Evolutionary conservation across 257 asterid genomes (phyloP).

Genomic region (Striga asiatica): DNA sequence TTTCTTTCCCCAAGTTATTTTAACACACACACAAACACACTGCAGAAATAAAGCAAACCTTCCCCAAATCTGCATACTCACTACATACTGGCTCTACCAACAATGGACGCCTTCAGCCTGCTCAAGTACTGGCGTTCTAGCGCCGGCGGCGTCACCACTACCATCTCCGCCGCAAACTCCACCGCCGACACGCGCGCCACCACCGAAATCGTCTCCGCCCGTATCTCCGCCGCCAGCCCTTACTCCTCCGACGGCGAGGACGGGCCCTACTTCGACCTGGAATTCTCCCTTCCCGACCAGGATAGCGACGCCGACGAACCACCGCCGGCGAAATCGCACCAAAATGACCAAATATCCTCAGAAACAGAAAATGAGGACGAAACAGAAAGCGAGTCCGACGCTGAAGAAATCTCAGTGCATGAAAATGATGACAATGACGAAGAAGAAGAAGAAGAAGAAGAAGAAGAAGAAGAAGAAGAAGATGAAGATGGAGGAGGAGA

Average conservation of each 20-base stretch:
- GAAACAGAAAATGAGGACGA: slow-evolving; percentile 13
- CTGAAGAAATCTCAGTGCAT: slow-evolving; percentile 15
- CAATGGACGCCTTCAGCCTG: slow-evolving; percentile 45
- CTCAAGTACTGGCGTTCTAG: slow-evolving; percentile 40
- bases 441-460: slow-evolving; percentile 9
- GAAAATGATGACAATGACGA: slow-evolving; percentile 13
- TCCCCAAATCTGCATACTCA: neutral
- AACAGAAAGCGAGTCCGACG: slow-evolving; percentile 17
- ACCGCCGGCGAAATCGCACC: neutral
- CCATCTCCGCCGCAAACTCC: slow-evolving; percentile 11
- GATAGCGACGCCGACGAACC: slow-evolving; percentile 23
- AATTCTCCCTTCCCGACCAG: slow-evolving; percentile 29
- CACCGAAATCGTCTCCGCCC: slow-evolving; percentile 22
- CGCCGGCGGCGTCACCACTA: slow-evolving; percentile 16
- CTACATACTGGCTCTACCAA: slow-evolving; percentile 43
- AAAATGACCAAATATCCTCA: too few species aligned
- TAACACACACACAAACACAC: neutral
- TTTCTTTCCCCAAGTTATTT: neutral
- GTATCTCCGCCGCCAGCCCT: slow-evolving; percentile 21
- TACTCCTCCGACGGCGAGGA: slow-evolving; percentile 38
- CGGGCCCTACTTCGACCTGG: slow-evolving; percentile 46
- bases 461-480: slow-evolving; percentile 11
- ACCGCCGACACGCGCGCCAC: slow-evolving; percentile 12
- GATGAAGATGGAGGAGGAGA: slow-evolving; percentile 14
- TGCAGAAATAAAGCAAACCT: neutral